Conservation (phyloP, 164 flowering plant species). For the Vitis rupestris region DNA sequence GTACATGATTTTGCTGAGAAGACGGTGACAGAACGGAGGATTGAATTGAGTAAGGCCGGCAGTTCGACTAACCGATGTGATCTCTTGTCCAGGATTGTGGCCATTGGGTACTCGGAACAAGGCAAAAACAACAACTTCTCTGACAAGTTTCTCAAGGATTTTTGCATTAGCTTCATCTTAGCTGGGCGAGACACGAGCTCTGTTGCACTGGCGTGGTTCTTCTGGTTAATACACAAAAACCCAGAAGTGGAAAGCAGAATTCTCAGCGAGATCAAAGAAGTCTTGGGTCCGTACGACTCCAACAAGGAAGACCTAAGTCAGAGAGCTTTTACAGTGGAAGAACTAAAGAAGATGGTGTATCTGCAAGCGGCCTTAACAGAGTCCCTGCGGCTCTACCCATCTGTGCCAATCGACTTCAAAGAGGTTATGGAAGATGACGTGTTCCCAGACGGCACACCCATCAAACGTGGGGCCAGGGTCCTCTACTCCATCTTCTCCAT, state of each 20-base stretch:
- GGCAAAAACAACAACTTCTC: slow-evolving; percentile 20
- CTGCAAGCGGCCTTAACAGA: slow-evolving; percentile 67
- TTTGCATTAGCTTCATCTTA: slow-evolving; percentile 64
- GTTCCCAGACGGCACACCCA: slow-evolving; percentile 48
- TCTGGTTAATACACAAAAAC: slow-evolving; percentile 55
- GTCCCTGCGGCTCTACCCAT: slow-evolving; percentile 59
- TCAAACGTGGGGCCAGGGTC: slow-evolving; percentile 44
- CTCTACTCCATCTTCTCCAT: slow-evolving; percentile 27
- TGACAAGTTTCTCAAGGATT: slow-evolving; percentile 45
- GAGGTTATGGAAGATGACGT: slow-evolving; percentile 53
- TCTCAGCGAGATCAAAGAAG: slow-evolving; percentile 34
- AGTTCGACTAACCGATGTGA: slow-evolving; percentile 31
- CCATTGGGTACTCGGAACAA: slow-evolving; percentile 11
- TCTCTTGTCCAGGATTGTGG: slow-evolving; percentile 55
- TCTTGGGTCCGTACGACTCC: slow-evolving; percentile 11
- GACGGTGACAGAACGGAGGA: slow-evolving; percentile 39
- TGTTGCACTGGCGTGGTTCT: slow-evolving; percentile 72
- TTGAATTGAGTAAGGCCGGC: slow-evolving; percentile 22
- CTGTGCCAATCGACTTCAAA: slow-evolving; percentile 60
- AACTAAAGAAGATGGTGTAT: slow-evolving; percentile 60
- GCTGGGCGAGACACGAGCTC: slow-evolving; percentile 86
- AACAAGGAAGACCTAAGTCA: neutral
- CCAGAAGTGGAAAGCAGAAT: slow-evolving; percentile 49
- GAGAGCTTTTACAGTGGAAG: slow-evolving; percentile 29
- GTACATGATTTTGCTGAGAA: slow-evolving; percentile 53